Evolutionary conservation across 331 rosid species (phyloP), one percentile per base, ranked within the genome.

Genomic region (Pyrus hybrid): DNA sequence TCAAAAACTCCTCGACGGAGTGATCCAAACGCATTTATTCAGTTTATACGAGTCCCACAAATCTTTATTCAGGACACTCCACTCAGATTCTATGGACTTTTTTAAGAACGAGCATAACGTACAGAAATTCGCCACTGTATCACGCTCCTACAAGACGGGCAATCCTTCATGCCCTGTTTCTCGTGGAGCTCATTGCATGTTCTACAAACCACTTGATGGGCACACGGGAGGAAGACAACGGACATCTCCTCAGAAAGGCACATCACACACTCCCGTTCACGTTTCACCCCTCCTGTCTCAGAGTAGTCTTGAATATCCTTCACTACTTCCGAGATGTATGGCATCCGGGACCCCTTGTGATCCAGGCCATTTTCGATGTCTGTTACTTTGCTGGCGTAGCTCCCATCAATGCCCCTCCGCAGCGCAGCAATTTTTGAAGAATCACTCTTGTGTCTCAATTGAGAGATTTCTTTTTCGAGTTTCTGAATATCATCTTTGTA

Each of bases 241-340:
- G 96, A 90, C 93, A 91, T 90, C 91, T 92, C 96, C 88, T 94
- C 97, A 0, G 97, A 87, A 13, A 94, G 93, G 79, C 99, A 94
- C 97, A 94, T 92, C 62, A 94, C 99, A 21, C 99, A 94, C 71
- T 94, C 97, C 78, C 93, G 81, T 58, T 94, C 99, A 2, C 96
- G 86, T 86, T 87, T 91, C 57, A 94, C 91, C 0, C 89, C 89
- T 5, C 93, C 96, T 0, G 49, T 76, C 75, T 78, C 82, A 9
- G 89, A 76, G 81, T 77, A 78, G 71, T 77, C 85, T 28, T 77
- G 80, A 47, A 88, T 32, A 54, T 76, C 83, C 7, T 81, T 72
- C 72, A 76, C 81, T 30, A 80, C 78, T 41, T 87, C 87, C 13
- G 93, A 82, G 76, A 85, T 68, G 56, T 61, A 69, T 20, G 85